Evolutionary conservation across 306 rosid species (phyloP).

Genomic region (Sphenostylis stenocarpa): DNA sequence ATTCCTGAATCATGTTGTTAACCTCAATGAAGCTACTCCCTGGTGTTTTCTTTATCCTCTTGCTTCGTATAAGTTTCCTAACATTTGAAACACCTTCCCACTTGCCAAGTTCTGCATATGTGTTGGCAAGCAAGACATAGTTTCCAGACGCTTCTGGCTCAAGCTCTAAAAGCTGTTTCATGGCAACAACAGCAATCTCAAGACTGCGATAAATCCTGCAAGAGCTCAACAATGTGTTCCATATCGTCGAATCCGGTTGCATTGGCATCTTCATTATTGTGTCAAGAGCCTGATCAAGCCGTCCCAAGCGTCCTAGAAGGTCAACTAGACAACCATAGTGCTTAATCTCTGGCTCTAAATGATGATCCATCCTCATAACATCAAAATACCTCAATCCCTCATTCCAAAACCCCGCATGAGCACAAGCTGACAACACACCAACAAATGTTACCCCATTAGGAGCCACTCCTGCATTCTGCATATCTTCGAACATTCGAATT

Average conservation of each 20-base stretch:
- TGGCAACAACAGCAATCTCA: slow-evolving; percentile 62
- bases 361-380: slow-evolving; percentile 47
- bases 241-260: slow-evolving; percentile 71
- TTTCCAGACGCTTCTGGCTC: slow-evolving; percentile 88
- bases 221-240: slow-evolving; percentile 79
- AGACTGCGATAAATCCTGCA: slow-evolving; percentile 69
- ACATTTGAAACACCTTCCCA: slow-evolving; percentile 70
- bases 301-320: slow-evolving; percentile 75
- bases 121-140: slow-evolving; percentile 75
- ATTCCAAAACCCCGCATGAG: slow-evolving; percentile 67
- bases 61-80: slow-evolving; percentile 62
- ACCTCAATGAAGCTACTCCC: slow-evolving; percentile 77
- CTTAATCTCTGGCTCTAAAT: slow-evolving; percentile 57
- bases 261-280: slow-evolving; percentile 63
- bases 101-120: slow-evolving; percentile 71
- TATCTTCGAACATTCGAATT: slow-evolving; percentile 57
- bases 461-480: slow-evolving; percentile 45
- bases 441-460: slow-evolving; percentile 80
- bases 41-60: slow-evolving; percentile 66
- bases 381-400: slow-evolving; percentile 68
- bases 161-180: slow-evolving; percentile 57
- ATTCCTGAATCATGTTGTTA: slow-evolving; percentile 59
- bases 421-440: slow-evolving; percentile 71
- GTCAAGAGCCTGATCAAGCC: slow-evolving; percentile 63
- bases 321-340: slow-evolving; percentile 86